Base-by-base conservation (phyloP, 2,329 filamentous ascomycete species). In the Shiraia sp. region DNA sequence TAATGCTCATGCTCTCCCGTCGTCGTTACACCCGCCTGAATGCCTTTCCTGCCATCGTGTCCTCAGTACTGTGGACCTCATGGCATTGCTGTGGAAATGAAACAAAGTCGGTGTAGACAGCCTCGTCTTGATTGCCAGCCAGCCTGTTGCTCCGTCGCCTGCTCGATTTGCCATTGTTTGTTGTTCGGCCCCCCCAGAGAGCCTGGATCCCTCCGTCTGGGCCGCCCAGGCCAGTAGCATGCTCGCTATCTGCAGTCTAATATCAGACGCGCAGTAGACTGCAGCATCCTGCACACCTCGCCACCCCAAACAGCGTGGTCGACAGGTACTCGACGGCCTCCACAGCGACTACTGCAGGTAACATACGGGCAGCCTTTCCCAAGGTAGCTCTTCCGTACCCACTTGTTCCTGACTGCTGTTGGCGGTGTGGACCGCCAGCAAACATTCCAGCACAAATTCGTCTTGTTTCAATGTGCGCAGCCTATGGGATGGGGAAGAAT, bases 381-480 rank as follows among this genome's bases (percentile, higher is more conserved):
- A 13, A 6, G 10, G n/a, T 19, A 31, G 29, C 29, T 26, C 15
- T 15, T 10, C 46, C 19, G 51, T 57, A 49, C 44, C 60, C 58
- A 61, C 61, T 52, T 52, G 55, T 59, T 51, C 60, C 59, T 59
- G 57, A 46, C 32, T 47, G 24, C 40, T 35, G 36, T 33, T 40
- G 49, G 61, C 61, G 61, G 61, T 65, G 61, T 65, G 53, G 56
- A 55, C 38, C 50, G 48, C 50, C 53, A 53, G 36, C 55, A 55
- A 47, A 45, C 36, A 46, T 51, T 35, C 45, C 36, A 40, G 39
- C 50, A 57, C 59, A 65, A 43, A 58, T 44, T 58, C 61, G 45
- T 35, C 30, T 38, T 44, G 50, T 53, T 47, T 32, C 45, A 39
- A 39, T 17, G 28, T 27, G 26, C 42, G 40, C 32, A 43, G 47